A percentile compares a stretch with the other conserved stretches of the same genome.
Evolutionary conservation across 768 basidiomycete species (phyloP).

Genomic region (Coprinellus aureogranulatus): DNA sequence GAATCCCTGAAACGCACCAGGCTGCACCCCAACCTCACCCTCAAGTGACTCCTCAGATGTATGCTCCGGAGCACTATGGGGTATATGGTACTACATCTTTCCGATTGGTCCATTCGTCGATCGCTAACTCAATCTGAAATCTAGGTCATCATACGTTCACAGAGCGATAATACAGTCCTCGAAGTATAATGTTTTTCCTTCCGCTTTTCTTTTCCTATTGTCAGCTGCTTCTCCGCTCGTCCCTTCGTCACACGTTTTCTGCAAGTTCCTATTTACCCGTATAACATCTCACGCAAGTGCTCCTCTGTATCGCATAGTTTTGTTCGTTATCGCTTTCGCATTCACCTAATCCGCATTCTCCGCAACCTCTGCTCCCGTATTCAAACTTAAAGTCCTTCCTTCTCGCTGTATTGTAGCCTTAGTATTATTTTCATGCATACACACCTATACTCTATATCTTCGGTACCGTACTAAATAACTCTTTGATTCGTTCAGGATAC

Average conservation of each 20-base stretch:
- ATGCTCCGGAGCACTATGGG: conserved; percentile 25
- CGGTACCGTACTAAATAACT: not conserved
- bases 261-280: not conserved
- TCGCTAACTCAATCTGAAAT: not conserved
- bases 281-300: not conserved
- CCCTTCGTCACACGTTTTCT: not conserved
- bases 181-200: too few relatives aligned
- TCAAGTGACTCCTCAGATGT: conserved; percentile 19
- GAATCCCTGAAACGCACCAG: conserved; percentile 17
- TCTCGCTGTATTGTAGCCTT: not conserved
- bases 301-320: not conserved
- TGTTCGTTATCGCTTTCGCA: not conserved
- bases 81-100: conserved; percentile 21
- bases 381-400: not conserved
- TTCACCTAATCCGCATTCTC: not conserved
- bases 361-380: not conserved
- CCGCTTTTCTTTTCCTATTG: too few relatives aligned
- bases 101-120: not conserved
- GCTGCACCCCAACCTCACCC: conserved; percentile 11
- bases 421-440: not conserved
- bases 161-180: conserved; percentile 3
- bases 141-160: conserved; percentile 6
- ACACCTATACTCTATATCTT: not conserved
- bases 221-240: not conserved
- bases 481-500: not conserved